Percentiles rank a stretch among this genome's conserved stretches.
Evolutionary conservation across 257 asterid genomes (phyloP).

Genomic region (Euphrasia confusa): DNA sequence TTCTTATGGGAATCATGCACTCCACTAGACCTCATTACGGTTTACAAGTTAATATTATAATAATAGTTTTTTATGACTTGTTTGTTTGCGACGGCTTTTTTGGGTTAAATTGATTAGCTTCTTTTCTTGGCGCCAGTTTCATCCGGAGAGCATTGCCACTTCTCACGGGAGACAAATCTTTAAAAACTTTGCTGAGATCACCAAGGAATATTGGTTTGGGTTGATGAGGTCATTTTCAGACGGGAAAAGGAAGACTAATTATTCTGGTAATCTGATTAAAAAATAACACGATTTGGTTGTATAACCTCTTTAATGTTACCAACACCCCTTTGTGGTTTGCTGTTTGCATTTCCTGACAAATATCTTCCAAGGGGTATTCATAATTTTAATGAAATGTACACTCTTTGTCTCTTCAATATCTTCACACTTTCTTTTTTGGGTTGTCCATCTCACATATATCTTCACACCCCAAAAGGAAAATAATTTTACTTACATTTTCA

Average conservation of each 20-base stretch:
- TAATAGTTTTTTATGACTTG: conserved; percentile 9
- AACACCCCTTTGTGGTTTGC: not conserved
- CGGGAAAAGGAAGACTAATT: conserved; percentile 36
- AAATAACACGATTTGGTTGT: not conserved
- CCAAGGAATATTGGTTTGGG: conserved; percentile 73
- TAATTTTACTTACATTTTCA: too few relatives aligned
- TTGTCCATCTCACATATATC: too few relatives aligned
- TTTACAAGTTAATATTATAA: conserved; percentile 57
- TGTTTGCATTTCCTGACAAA: too few relatives aligned
- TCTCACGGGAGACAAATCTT: conserved; percentile 78
- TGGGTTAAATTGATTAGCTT: conserved; percentile 17
- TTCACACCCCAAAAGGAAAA: too few relatives aligned
- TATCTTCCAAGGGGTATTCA: too few relatives aligned
- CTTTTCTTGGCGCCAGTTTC: conserved; percentile 53
- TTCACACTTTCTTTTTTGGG: too few relatives aligned
- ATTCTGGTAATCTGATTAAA: conserved; percentile 57
- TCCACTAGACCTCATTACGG: conserved; percentile 88
- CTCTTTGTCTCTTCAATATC: too few relatives aligned
- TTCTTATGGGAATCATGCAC: conserved; percentile 98
- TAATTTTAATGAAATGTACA: too few relatives aligned
- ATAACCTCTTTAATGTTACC: too few relatives aligned
- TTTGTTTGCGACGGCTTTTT: not conserved
- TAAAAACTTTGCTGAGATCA: conserved; percentile 77
- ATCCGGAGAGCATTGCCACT: conserved; percentile 95
- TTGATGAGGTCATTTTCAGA: conserved; percentile 51